Conservation (phyloP, 495 filamentous ascomycete genomes). For the Talaromyces adpressus region DNA sequence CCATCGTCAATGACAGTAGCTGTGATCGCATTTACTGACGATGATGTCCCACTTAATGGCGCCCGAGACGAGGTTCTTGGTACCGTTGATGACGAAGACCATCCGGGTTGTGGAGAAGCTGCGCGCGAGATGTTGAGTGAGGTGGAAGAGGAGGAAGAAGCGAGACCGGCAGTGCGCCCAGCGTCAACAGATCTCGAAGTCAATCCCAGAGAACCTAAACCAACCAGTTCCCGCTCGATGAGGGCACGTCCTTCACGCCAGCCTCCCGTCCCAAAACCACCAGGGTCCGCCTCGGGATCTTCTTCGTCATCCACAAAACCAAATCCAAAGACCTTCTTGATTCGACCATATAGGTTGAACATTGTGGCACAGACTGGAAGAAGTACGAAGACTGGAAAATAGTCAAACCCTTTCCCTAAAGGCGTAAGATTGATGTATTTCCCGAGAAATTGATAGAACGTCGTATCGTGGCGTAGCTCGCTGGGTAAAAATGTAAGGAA, state of each 20-base stretch:
- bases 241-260: conserved; percentile 94
- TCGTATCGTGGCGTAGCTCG: conserved; percentile 57
- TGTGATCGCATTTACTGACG: conserved; percentile 18
- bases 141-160: conserved; percentile 21
- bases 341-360: conserved; percentile 78
- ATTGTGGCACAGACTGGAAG: conserved; percentile 74
- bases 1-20: conserved; percentile 32
- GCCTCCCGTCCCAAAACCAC: conserved; percentile 66
- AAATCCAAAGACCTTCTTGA: conserved; percentile 73
- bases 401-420: conserved; percentile 77
- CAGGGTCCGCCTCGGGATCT: conserved; percentile 54
- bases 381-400: conserved; percentile 76
- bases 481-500: conserved; percentile 81
- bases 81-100: conserved; percentile 20
- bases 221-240: conserved; percentile 81
- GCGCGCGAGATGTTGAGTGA: conserved; percentile 16
- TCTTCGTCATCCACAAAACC: conserved; percentile 68
- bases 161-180: conserved; percentile 22
- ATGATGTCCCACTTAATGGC: conserved; percentile 9
- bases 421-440: conserved; percentile 76
- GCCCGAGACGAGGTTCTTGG: conserved; percentile 19
- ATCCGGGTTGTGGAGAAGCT: conserved; percentile 17
- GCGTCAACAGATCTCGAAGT: conserved; percentile 26
- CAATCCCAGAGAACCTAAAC: conserved; percentile 45
- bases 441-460: conserved; percentile 84